A percentile compares a stretch with the other conserved stretches of the same genome.
Conservation (phyloP, 2,329 filamentous ascomycete species). For the Pseudogymnoascus sp. region DNA sequence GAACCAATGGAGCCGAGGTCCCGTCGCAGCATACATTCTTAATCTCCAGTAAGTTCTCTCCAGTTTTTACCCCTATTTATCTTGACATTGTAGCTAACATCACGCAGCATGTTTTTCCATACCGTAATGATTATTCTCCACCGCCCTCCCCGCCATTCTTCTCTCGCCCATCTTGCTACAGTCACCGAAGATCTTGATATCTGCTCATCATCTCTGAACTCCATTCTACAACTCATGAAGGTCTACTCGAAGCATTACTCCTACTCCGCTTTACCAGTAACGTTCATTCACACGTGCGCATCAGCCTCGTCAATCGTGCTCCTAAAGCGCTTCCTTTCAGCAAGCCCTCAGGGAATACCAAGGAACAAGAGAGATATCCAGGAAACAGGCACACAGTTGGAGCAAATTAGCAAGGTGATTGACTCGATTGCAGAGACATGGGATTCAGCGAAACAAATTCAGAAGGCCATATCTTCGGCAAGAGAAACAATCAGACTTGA, state of each 20-base stretch:
- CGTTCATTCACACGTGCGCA: constrained; percentile 41
- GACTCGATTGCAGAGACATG: constrained; percentile 42
- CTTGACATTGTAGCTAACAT: not conserved
- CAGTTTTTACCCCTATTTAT: not conserved
- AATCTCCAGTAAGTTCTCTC: constrained; percentile 33
- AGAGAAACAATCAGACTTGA: constrained; percentile 9
- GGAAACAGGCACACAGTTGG: constrained; percentile 41
- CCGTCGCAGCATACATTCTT: constrained; percentile 38
- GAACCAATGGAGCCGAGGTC: constrained; percentile 42
- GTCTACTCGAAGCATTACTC: constrained; percentile 37
- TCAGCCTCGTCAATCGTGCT: constrained; percentile 38
- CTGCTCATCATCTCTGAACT: constrained; percentile 40
- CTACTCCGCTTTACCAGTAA: constrained; percentile 36
- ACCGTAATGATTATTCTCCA: constrained; percentile 44
- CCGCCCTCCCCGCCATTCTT: constrained; percentile 37
- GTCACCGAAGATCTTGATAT: constrained; percentile 39
- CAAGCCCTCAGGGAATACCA: constrained; percentile 18
- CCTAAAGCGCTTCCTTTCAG: constrained; percentile 35
- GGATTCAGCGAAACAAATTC: constrained; percentile 37
- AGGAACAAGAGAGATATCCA: constrained; percentile 28
- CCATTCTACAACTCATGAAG: constrained; percentile 37
- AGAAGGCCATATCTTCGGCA: constrained; percentile 26
- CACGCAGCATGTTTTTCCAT: constrained; percentile 36
- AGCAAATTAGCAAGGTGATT: constrained; percentile 40
- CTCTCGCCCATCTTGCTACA: constrained; percentile 32